phyloP scores from a whole-genome alignment of 2,329 filamentous ascomycete genomes.

The Pestalotiopsis fici region DNA sequence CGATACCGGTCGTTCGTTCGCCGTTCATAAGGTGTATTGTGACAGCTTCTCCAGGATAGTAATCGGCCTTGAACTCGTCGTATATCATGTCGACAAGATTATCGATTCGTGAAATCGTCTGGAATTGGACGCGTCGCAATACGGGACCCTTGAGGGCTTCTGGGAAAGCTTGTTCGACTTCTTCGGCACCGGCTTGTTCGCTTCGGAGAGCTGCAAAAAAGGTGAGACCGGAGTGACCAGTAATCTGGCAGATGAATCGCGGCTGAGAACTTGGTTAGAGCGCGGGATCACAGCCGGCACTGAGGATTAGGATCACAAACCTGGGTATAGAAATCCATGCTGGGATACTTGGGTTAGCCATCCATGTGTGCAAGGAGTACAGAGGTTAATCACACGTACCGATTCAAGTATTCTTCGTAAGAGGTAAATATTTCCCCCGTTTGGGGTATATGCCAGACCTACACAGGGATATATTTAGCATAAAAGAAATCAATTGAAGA shows the following conservation, averaged over 20 bases:
- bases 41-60: slow-evolving; percentile 86
- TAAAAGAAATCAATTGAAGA: background rate
- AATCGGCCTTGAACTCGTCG: slow-evolving; percentile 84
- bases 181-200: slow-evolving; percentile 81
- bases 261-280: slow-evolving; percentile 49
- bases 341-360: slow-evolving; percentile 41
- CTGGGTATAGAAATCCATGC: slow-evolving; percentile 93
- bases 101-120: slow-evolving; percentile 85
- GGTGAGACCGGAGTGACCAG: slow-evolving; percentile 84
- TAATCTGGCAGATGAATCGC: slow-evolving; percentile 94
- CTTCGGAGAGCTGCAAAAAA: slow-evolving; percentile 93
- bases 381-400: slow-evolving; percentile 54
- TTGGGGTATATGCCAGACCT: slow-evolving; percentile 91
- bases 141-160: slow-evolving; percentile 90
- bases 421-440: slow-evolving; percentile 88
- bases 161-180: slow-evolving; percentile 90
- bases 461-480: slow-evolving; percentile 17
- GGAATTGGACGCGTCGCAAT: slow-evolving; percentile 87
- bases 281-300: background rate
- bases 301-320: slow-evolving; percentile 44
- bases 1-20: slow-evolving; percentile 70
- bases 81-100: slow-evolving; percentile 70
- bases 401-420: slow-evolving; percentile 84
- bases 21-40: slow-evolving; percentile 70
- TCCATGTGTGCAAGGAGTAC: background rate